These are phyloP conservation scores for Papiliotrema flavescens DNA, from an alignment of 1,284 basidiomycete species.

Conservation along the genomic window DNA sequence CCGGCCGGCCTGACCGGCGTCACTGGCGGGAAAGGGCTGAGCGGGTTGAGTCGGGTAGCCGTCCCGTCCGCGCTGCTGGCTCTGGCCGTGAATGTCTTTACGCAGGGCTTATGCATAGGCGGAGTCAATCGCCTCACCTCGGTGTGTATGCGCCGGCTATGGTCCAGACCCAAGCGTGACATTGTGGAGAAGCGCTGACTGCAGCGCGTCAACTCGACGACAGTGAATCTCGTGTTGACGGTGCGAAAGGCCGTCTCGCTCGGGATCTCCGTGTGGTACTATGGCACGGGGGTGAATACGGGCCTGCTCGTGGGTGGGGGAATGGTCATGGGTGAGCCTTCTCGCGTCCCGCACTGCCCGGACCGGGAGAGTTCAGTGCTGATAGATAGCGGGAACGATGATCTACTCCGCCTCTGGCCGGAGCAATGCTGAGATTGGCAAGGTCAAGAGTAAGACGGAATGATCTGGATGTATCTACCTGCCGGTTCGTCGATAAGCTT, in stretches of 20 bases:
- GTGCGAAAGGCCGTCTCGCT: slow-evolving; percentile 85
- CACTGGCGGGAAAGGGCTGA: too few species aligned
- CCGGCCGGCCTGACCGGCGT: slow-evolving; percentile 1
- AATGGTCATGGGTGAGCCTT: slow-evolving; percentile 42
- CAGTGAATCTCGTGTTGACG: slow-evolving; percentile 82
- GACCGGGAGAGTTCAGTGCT: too few species aligned
- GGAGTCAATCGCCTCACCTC: slow-evolving; percentile 82
- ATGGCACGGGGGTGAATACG: slow-evolving; percentile 34
- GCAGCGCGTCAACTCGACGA: slow-evolving; percentile 65
- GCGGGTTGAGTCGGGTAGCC: slow-evolving; percentile 8
- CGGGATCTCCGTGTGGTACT: slow-evolving; percentile 55
- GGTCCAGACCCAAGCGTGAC: background rate
- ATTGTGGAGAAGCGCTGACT: background rate
- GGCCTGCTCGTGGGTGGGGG: slow-evolving; percentile 41
- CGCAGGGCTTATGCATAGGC: slow-evolving; percentile 82
- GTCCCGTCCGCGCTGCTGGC: slow-evolving; percentile 65
- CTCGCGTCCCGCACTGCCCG: too few species aligned
- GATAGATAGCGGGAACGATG: slow-evolving; percentile 6
- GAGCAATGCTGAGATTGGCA: background rate
- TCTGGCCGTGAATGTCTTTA: slow-evolving; percentile 72
- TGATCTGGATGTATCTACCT: too few species aligned
- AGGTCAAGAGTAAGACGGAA: background rate
- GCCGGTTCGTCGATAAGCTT: too few species aligned
- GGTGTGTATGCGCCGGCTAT: slow-evolving; percentile 22
- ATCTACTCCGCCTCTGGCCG: slow-evolving; percentile 7